Evolutionary conservation across 768 basidiomycete species (phyloP).

Genomic region (Pleurotus citrinopileatus): DNA sequence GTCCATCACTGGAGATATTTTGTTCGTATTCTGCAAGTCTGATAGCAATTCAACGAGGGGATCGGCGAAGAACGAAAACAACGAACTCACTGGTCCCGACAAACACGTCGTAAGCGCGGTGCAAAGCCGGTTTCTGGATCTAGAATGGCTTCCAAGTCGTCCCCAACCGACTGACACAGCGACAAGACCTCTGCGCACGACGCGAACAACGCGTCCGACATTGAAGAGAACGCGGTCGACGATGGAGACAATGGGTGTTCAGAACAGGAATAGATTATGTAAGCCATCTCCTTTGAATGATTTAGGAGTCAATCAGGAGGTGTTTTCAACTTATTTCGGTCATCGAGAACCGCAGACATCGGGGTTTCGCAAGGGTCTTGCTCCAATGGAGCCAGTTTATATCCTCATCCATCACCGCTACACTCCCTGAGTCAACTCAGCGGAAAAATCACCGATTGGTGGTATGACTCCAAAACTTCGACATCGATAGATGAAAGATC

Average conservation of each 20-base stretch:
- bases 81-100: constrained; percentile 52
- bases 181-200: constrained; percentile 68
- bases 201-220: constrained; percentile 56
- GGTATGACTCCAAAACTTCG: no score
- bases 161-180: constrained; percentile 50
- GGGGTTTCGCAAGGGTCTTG: no score
- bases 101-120: constrained; percentile 53
- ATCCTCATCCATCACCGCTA: no score
- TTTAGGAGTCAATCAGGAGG: no score
- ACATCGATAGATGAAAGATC: no score
- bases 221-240: constrained; percentile 14
- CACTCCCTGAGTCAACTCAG: no score
- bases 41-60: not conserved
- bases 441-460: no score
- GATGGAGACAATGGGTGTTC: not conserved
- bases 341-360: no score
- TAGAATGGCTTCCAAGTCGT: constrained; percentile 59
- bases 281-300: no score
- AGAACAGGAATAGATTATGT: no score
- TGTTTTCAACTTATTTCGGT: no score
- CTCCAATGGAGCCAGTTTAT: no score
- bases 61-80: not conserved
- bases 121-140: constrained; percentile 71
- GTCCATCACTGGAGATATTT: constrained; percentile 24
- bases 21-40: constrained; percentile 57